Evolutionary conservation across 805 yeast species (phyloP), one percentile per base, ranked within the genome.

Genomic region (Starmerella floris): DNA sequence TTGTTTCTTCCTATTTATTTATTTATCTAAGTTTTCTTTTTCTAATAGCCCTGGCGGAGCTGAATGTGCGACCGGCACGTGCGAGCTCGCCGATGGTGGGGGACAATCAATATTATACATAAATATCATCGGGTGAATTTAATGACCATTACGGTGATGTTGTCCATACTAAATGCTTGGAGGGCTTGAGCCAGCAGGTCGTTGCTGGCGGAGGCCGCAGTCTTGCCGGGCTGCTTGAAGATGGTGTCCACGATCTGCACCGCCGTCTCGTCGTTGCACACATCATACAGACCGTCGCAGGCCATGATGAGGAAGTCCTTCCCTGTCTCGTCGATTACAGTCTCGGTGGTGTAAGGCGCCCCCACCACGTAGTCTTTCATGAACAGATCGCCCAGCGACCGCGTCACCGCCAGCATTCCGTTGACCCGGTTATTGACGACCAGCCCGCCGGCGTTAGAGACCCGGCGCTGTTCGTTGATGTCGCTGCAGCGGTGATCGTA

Each of bases 271-370:
- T 91, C 98, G 8, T 77, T 69, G 40, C 87, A 71, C 4, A 88
- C 96, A 60, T 88, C 98, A 97, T 97, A 88, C 10, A 88, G 64
- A 0, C 98, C 98, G 61, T 88, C 98, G 60, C 97, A 91, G 0
- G 96, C 97, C 45, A 88, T 64, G 39, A 88, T 85, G 55, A 88
- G 60, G 56, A 83, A 83, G 52, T 80, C 80, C 60, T 87, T 95
- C 59, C 87, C 95, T 10, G 64, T 66, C 1, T 61, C 61, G 21
- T 69, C 69, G 25, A 91, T 66, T 54, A 77, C 84, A 1, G 94
- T 84, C 36, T 84, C 75, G 0, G 97, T 83, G 0, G 98, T 88
- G 57, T 79, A 88, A 1, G 98, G 98, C 42, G 77, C 75, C 0
- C 95, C 95, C 26, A 84, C 75, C 17, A 88, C 95, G 44, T 83